A percentile compares a stretch with the other conserved stretches of the same genome.
Conservation (phyloP, 805 yeast genomes). For the Yarrowia deformans region DNA sequence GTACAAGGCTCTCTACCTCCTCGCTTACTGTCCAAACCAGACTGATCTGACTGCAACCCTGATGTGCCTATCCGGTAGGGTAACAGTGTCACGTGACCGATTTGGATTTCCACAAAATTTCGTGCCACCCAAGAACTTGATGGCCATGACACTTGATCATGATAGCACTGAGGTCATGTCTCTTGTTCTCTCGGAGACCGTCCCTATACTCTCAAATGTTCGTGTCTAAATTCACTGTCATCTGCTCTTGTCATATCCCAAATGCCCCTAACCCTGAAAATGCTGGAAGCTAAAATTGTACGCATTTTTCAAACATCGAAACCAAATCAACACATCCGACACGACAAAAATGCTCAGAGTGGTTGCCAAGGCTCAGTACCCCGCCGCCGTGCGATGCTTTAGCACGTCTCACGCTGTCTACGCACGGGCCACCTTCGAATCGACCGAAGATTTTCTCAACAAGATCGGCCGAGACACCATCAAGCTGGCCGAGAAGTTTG, state of each 20-base stretch:
- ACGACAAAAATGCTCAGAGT: slow-evolving; percentile 37
- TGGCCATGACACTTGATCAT: too few relatives aligned
- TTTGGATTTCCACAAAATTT: too few relatives aligned
- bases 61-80: not conserved
- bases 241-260: not conserved
- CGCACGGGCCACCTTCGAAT: slow-evolving; percentile 5
- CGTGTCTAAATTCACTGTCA: too few relatives aligned
- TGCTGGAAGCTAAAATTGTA: not conserved
- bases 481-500: slow-evolving; percentile 74
- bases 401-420: slow-evolving; percentile 27
- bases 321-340: slow-evolving; percentile 15
- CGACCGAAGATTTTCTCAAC: slow-evolving; percentile 58
- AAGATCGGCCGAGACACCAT: slow-evolving; percentile 77
- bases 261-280: not conserved
- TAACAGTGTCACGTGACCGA: not conserved
- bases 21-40: too few relatives aligned
- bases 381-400: slow-evolving; percentile 35
- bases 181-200: too few relatives aligned
- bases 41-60: not conserved
- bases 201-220: too few relatives aligned
- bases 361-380: slow-evolving; percentile 26
- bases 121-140: too few relatives aligned
- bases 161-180: too few relatives aligned
- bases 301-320: slow-evolving; percentile 13
- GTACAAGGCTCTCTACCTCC: not conserved